These are phyloP conservation scores for Aspergillus ochraceoroseus DNA, from an alignment of 2,329 filamentous ascomycete species.

Conservation along the genomic window DNA sequence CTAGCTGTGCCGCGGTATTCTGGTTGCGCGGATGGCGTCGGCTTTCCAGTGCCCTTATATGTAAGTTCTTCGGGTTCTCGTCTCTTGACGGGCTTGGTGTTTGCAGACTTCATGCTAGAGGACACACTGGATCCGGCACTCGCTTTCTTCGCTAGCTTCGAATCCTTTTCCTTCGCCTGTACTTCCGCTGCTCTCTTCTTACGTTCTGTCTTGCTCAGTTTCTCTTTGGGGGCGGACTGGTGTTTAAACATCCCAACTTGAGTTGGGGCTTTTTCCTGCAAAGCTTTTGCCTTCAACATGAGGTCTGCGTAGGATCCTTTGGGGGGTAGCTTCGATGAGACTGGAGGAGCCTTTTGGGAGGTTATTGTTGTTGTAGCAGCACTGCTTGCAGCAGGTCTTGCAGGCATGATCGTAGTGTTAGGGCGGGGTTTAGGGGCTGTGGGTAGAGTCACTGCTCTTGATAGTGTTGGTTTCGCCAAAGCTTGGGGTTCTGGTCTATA, in stretches of 20 bases:
- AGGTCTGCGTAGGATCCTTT: constrained; percentile 58
- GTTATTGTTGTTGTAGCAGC: constrained; percentile 17
- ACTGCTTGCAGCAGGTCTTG: constrained; percentile 23
- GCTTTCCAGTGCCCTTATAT: constrained; percentile 41
- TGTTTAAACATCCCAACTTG: constrained; percentile 53
- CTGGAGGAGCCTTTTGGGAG: constrained; percentile 19
- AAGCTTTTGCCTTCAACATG: constrained; percentile 55
- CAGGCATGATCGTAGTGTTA: constrained; percentile 14
- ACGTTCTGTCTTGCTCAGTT: constrained; percentile 53
- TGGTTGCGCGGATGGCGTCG: constrained; percentile 23
- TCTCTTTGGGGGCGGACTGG: constrained; percentile 51
- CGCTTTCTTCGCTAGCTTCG: constrained; percentile 30
- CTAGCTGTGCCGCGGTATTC: constrained; percentile 44
- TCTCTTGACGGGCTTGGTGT: constrained; percentile 27
- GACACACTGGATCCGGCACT: constrained; percentile 20
- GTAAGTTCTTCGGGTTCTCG: constrained; percentile 30
- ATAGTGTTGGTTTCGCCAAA: constrained; percentile 18
- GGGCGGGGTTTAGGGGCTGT: constrained; percentile 20
- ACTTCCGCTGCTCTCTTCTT: constrained; percentile 42
- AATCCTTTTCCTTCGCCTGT: constrained; percentile 40
- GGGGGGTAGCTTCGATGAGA: constrained; percentile 46
- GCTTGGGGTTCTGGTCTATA: constrained; percentile 25
- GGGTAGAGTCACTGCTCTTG: constrained; percentile 19
- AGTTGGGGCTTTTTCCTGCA: constrained; percentile 45
- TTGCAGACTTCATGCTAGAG: constrained; percentile 20